A percentile compares a stretch with the other conserved stretches of the same genome.
phyloP scores from a whole-genome alignment of 208 protist genomes.

The Wallacemonas rigidus region DNA sequence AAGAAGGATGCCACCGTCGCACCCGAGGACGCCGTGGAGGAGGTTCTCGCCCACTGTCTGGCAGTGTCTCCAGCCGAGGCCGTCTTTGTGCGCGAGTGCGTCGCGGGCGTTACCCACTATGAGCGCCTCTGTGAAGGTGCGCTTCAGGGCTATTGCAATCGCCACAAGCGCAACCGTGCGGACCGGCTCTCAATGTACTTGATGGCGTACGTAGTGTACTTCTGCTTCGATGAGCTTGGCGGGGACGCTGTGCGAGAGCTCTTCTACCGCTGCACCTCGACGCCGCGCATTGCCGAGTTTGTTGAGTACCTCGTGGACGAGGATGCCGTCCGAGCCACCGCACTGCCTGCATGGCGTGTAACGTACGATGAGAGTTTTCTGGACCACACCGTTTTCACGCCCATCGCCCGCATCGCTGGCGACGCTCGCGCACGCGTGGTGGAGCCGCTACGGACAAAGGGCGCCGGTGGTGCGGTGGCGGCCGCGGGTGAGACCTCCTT shows the following conservation, averaged over 20 bases:
- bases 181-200: slow-evolving; percentile 66
- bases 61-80: slow-evolving; percentile 25
- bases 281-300: slow-evolving; percentile 58
- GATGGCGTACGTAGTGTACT: slow-evolving; percentile 75
- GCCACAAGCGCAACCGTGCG: slow-evolving; percentile 57
- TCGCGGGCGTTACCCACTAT: slow-evolving; percentile 59
- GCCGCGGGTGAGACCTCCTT: slow-evolving; percentile 6
- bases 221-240: slow-evolving; percentile 54
- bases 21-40: slow-evolving; percentile 47
- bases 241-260: slow-evolving; percentile 51
- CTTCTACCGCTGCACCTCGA: slow-evolving; percentile 45
- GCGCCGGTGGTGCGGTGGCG: not conserved
- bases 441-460: slow-evolving; percentile 32
- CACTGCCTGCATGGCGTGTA: slow-evolving; percentile 45
- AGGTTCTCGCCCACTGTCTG: slow-evolving; percentile 25
- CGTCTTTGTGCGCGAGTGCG: slow-evolving; percentile 46
- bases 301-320: slow-evolving; percentile 55
- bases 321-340: slow-evolving; percentile 30
- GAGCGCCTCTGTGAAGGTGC: slow-evolving; percentile 62
- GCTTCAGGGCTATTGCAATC: slow-evolving; percentile 72
- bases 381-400: slow-evolving; percentile 27
- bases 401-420: slow-evolving; percentile 28
- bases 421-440: slow-evolving; percentile 40
- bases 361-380: slow-evolving; percentile 70
- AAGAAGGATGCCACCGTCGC: slow-evolving; percentile 23